Percentiles rank a stretch among this genome's conserved stretches.
Evolutionary conservation across 2,329 filamentous ascomycete genomes (phyloP).

Genomic region (Aspergillus fijiensis): DNA sequence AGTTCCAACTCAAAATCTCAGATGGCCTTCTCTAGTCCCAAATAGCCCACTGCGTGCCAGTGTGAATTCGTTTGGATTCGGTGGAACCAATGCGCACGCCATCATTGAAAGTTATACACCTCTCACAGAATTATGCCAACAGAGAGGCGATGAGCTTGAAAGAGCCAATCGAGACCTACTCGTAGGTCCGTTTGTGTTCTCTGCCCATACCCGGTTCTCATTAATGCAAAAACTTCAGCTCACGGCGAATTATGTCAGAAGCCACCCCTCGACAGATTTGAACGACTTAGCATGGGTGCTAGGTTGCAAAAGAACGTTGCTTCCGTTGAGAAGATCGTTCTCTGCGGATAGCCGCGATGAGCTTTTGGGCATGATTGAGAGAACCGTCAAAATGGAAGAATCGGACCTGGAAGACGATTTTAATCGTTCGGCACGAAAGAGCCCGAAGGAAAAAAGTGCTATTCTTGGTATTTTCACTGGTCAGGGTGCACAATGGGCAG

Average conservation of each 20-base stretch:
- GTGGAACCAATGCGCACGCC: conserved; percentile 31
- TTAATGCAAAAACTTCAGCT: neutral
- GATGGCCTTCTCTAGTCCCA: conserved; percentile 22
- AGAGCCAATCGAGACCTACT: neutral
- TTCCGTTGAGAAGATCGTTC: neutral
- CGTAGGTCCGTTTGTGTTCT: neutral
- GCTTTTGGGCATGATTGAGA: neutral
- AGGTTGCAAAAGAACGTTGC: neutral
- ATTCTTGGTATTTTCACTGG: conserved; percentile 21
- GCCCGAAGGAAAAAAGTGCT: neutral
- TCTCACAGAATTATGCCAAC: neutral
- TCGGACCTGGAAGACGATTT: neutral
- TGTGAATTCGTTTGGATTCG: conserved; percentile 45
- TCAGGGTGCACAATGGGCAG: conserved; percentile 26
- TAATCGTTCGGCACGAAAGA: neutral
- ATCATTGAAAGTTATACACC: conserved; percentile 35
- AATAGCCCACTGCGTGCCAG: conserved; percentile 33
- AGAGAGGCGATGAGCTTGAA: neutral
- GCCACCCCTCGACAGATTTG: neutral
- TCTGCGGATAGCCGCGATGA: neutral
- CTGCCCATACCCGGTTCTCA: neutral
- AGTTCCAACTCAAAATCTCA: conserved; percentile 15
- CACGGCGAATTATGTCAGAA: neutral
- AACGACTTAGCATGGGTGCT: neutral
- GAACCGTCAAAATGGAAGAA: neutral